A percentile compares a stretch with the other conserved stretches of the same genome.
Evolutionary conservation across 352 stramenopile genomes (phyloP).

Genomic region (Aphanomyces invadans): DNA sequence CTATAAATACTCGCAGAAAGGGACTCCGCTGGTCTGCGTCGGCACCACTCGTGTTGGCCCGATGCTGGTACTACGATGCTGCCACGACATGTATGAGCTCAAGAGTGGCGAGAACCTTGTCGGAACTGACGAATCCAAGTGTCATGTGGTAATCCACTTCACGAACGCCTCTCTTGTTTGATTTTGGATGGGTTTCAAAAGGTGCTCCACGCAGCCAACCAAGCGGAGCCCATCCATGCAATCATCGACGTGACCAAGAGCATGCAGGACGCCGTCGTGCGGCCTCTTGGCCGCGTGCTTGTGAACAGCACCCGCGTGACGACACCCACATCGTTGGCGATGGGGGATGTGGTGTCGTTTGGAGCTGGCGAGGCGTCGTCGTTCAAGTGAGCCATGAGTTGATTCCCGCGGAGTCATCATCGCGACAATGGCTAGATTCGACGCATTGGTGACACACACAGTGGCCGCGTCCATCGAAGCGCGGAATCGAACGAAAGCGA

Average conservation of each 20-base stretch:
- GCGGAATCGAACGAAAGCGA: background rate
- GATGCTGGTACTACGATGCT: conserved; percentile 2
- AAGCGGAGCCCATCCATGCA: background rate
- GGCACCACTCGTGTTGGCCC: background rate
- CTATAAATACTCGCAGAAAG: too few species aligned
- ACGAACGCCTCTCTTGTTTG: too few species aligned
- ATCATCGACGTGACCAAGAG: background rate
- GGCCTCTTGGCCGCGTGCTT: background rate
- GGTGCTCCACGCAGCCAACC: background rate
- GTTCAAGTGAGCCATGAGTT: background rate
- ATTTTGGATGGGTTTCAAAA: too few species aligned
- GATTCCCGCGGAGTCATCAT: background rate
- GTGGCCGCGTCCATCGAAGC: background rate
- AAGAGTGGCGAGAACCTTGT: background rate
- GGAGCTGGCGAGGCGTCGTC: background rate
- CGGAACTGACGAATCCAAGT: background rate
- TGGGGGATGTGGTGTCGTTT: background rate
- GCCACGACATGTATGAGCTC: conserved; percentile 1
- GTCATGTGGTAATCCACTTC: background rate
- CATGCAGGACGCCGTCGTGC: background rate
- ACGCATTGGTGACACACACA: background rate
- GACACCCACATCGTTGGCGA: background rate
- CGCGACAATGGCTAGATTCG: background rate
- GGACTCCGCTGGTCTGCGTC: background rate
- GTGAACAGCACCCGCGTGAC: background rate